Evolutionary conservation across 345 rosid species (phyloP).

Genomic region (Ceriops decandra): DNA sequence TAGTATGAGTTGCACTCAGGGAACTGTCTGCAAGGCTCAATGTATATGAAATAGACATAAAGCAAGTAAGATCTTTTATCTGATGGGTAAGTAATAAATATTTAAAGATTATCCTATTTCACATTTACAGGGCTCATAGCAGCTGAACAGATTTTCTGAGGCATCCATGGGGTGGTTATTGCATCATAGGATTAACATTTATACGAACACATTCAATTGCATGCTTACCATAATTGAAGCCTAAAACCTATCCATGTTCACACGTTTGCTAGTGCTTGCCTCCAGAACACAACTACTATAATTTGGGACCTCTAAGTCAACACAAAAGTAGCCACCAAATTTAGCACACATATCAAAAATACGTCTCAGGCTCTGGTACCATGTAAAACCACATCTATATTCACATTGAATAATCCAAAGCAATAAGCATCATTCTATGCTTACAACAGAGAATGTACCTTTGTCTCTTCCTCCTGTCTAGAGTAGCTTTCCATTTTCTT

Average conservation of each 20-base stretch:
- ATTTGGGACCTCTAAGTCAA: neutral
- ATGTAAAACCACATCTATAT: neutral
- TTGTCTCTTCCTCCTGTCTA: slow-evolving; percentile 66
- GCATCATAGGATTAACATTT: no score
- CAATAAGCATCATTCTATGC: slow-evolving; percentile 4
- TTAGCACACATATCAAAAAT: no score
- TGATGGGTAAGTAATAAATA: no score
- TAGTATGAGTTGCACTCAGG: neutral
- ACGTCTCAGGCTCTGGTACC: no score
- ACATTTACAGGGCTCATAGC: neutral
- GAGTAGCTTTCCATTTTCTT: slow-evolving; percentile 74
- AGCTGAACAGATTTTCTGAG: neutral
- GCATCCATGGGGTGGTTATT: no score
- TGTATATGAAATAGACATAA: neutral
- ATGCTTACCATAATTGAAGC: neutral
- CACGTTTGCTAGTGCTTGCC: neutral
- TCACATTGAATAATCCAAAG: slow-evolving; percentile 4
- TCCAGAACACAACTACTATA: neutral
- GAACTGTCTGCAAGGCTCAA: neutral
- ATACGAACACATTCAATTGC: neutral
- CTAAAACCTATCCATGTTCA: no score
- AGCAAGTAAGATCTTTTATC: no score
- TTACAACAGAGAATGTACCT: slow-evolving; percentile 41
- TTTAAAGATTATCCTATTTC: no score
- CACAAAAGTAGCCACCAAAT: no score